phyloP scores from a whole-genome alignment of 768 basidiomycete species.

The Agrocybe chaxingu region DNA sequence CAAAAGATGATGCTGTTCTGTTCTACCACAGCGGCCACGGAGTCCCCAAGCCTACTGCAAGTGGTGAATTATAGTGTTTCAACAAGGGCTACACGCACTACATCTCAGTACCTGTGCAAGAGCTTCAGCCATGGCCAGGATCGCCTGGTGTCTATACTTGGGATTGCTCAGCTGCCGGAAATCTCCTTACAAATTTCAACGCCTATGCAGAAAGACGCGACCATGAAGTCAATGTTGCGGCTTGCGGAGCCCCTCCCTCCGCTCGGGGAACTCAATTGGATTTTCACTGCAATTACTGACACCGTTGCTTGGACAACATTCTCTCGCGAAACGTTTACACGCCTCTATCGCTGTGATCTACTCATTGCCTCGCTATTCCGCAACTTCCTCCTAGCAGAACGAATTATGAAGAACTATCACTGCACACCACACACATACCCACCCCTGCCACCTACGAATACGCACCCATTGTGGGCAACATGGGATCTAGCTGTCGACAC shows the following conservation, averaged over 20 bases:
- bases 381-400: conserved; percentile 94
- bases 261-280: conserved; percentile 99
- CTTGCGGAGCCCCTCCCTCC: conserved; percentile 92
- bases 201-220: conserved; percentile 73
- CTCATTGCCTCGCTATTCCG: conserved; percentile 95
- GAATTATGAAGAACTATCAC: conserved; percentile 97
- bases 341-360: conserved; percentile 91
- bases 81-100: conserved; percentile 97
- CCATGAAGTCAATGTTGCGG: conserved; percentile 57
- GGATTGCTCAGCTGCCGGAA: conserved; percentile 98
- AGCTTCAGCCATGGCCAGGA: conserved; percentile 90
- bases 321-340: conserved; percentile 88
- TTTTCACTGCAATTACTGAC: conserved; percentile 98
- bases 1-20: conserved; percentile 89
- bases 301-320: conserved; percentile 99
- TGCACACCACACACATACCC: conserved; percentile 96
- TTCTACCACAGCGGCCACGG: conserved; percentile 99
- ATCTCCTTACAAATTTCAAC: conserved; percentile 89
- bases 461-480: conserved; percentile 92
- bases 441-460: conserved; percentile 91
- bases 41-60: conserved; percentile 93
- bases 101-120: conserved; percentile 92
- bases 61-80: conserved; percentile 98
- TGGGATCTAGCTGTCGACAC: conserved; percentile 98
- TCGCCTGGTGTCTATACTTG: conserved; percentile 97